These are phyloP conservation scores for Boletus fagicola DNA, from an alignment of 768 basidiomycete species.

Conservation along the genomic window DNA sequence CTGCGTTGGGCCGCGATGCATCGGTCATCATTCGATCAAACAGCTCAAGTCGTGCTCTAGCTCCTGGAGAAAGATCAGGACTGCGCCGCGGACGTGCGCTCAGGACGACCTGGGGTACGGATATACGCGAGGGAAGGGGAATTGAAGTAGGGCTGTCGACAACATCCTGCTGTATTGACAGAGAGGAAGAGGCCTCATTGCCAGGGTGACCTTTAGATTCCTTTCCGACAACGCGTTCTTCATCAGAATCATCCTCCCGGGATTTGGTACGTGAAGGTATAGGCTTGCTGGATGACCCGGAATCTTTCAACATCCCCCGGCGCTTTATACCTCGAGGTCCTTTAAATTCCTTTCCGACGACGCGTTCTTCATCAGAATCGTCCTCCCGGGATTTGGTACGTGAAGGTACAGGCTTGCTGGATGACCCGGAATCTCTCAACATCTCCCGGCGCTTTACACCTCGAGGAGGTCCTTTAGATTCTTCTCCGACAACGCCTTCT, in stretches of 20 bases:
- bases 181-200: neutral
- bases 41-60: slow-evolving; percentile 27
- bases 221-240: neutral
- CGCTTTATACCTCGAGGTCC: slow-evolving; percentile 21
- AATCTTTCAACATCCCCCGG: neutral
- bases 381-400: neutral
- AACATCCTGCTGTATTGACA: neutral
- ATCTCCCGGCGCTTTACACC: slow-evolving; percentile 13
- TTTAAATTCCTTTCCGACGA: neutral
- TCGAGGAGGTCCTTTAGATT: slow-evolving; percentile 14
- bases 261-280: neutral
- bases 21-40: slow-evolving; percentile 29
- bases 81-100: neutral
- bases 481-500: neutral
- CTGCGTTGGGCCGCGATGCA: neutral
- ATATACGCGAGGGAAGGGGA: slow-evolving; percentile 1
- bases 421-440: neutral
- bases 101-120: slow-evolving; percentile 2
- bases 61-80: slow-evolving; percentile 28
- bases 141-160: neutral
- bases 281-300: neutral
- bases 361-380: neutral
- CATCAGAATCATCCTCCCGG: neutral
- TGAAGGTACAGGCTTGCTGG: neutral
- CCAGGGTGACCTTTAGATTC: neutral